Conservation (phyloP, 441 rosid species). For the Eruca vesicaria region DNA sequence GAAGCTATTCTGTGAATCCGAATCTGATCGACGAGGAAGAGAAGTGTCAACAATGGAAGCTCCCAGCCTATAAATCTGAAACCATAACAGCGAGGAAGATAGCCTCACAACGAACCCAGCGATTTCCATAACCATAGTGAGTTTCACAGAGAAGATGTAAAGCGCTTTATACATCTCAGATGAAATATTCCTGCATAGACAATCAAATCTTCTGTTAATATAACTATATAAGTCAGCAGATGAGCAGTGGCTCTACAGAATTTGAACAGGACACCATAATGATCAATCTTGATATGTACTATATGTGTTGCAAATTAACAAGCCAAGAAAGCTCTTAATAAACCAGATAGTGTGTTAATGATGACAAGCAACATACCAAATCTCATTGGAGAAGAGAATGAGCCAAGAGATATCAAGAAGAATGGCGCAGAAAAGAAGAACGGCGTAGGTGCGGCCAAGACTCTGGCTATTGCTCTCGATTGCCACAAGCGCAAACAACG, state of each 20-base stretch:
- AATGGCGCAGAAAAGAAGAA: constrained; percentile 70
- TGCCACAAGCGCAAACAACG: constrained; percentile 86
- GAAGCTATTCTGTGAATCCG: constrained; percentile 68
- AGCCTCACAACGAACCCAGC: constrained; percentile 74
- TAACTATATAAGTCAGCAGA: neutral
- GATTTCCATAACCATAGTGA: constrained; percentile 81
- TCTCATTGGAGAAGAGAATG: constrained; percentile 64
- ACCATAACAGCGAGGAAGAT: constrained; percentile 77
- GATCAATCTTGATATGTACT: neutral
- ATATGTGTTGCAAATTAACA: neutral
- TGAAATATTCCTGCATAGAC: constrained; percentile 56
- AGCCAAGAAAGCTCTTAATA: neutral
- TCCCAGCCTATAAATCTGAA: constrained; percentile 91
- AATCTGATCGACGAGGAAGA: constrained; percentile 51
- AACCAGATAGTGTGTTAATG: neutral
- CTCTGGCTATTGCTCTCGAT: constrained; percentile 84
- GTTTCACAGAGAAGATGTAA: constrained; percentile 71
- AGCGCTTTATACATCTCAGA: constrained; percentile 39
- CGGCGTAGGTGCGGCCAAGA: constrained; percentile 78
- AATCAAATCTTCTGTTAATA: neutral
- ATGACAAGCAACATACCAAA: constrained; percentile 44
- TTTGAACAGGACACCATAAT: neutral
- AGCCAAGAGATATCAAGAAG: constrained; percentile 81
- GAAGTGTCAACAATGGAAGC: constrained; percentile 43
- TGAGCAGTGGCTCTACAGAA: neutral